Conservation (phyloP, 2,329 filamentous ascomycete species). For the Penicillium sp. region DNA sequence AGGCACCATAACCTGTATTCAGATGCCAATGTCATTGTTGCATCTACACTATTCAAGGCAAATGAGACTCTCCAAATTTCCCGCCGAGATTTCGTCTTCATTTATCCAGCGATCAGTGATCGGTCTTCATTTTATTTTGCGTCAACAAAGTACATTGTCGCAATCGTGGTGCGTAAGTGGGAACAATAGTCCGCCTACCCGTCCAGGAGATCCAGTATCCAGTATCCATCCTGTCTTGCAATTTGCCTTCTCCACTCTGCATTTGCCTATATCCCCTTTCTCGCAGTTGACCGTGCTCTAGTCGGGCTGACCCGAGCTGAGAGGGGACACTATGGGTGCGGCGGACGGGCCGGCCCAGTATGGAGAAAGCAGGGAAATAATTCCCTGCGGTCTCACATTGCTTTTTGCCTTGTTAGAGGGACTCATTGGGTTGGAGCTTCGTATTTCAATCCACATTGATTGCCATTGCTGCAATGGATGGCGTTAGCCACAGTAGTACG, state of each 20-base stretch:
- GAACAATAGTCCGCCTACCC: neutral
- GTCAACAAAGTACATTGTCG: slow-evolving; percentile 4
- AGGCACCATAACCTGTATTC: no score
- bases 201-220: neutral
- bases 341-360: slow-evolving; percentile 23
- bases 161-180: neutral
- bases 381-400: slow-evolving; percentile 20
- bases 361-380: slow-evolving; percentile 13
- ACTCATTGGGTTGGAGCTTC: neutral
- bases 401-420: slow-evolving; percentile 2
- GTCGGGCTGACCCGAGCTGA: slow-evolving; percentile 13
- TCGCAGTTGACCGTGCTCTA: slow-evolving; percentile 6
- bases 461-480: neutral
- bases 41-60: neutral
- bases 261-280: neutral
- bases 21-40: neutral
- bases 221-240: neutral
- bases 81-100: neutral
- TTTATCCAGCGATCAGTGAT: neutral
- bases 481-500: neutral
- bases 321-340: slow-evolving; percentile 9
- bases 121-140: neutral
- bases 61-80: no score
- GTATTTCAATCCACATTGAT: neutral
- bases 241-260: neutral